These are phyloP conservation scores for Leishmania amazonensis DNA, from an alignment of 208 protist species.

Conservation along the genomic window DNA sequence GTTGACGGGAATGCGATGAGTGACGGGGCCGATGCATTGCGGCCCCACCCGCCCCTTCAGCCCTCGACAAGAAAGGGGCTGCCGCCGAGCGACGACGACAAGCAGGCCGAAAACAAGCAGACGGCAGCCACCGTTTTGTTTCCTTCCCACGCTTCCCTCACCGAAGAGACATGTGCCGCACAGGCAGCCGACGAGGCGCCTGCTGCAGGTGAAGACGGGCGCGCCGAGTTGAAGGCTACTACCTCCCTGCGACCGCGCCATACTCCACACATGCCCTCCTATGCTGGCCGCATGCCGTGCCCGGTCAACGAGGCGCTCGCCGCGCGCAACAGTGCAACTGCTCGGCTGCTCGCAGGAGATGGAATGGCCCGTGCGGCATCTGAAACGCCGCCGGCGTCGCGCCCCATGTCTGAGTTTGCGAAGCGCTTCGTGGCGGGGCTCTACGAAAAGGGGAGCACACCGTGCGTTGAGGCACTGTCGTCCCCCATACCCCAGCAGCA, in stretches of 20 bases:
- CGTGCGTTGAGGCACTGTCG: neutral
- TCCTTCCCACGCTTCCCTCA: neutral
- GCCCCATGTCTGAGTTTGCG: slow-evolving; percentile 33
- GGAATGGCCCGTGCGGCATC: neutral
- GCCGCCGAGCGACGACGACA: neutral
- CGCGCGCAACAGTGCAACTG: slow-evolving; percentile 23
- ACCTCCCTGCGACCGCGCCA: neutral
- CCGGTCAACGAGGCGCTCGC: slow-evolving; percentile 23
- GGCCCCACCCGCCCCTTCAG: neutral
- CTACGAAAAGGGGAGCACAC: slow-evolving; percentile 36
- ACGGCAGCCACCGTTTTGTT: neutral
- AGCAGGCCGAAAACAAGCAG: neutral
- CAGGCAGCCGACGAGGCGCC: neutral
- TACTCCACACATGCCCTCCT: neutral
- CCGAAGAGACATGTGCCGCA: neutral
- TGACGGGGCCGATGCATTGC: too few species aligned
- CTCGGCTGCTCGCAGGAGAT: slow-evolving; percentile 11
- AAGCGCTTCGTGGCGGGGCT: slow-evolving; percentile 51
- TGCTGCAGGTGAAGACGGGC: neutral
- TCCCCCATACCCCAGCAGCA: neutral
- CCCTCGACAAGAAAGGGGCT: neutral
- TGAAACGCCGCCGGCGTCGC: slow-evolving; percentile 1
- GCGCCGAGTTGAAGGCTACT: neutral
- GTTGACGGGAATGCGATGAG: neutral
- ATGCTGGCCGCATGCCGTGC: slow-evolving; percentile 26